Evolutionary conservation across 192 early-diverging fungal species (phyloP).

Genomic region (Glomus cerebriforme): DNA sequence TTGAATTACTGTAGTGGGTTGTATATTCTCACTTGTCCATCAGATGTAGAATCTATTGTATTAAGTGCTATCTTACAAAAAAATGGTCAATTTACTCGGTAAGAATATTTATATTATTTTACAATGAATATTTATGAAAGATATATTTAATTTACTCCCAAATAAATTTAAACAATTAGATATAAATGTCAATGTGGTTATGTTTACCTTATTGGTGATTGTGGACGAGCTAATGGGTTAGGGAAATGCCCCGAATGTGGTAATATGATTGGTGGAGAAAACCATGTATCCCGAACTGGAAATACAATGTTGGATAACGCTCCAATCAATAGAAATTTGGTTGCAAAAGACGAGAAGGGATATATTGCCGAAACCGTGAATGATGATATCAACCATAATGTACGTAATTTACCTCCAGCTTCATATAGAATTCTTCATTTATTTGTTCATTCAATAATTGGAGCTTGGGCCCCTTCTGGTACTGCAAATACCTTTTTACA

Average conservation of each 20-base stretch:
- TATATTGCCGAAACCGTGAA: conserved; percentile 17
- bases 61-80: not conserved
- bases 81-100: not conserved
- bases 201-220: conserved; percentile 25
- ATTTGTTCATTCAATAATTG: conserved; percentile 35
- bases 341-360: not conserved
- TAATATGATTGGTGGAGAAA: not conserved
- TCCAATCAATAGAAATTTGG: not conserved
- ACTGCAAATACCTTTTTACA: not conserved
- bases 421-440: conserved; percentile 33
- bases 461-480: not conserved
- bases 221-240: not conserved
- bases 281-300: not conserved
- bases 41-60: not conserved
- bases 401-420: conserved; percentile 21
- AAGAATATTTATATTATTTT: not conserved
- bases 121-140: not conserved
- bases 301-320: conserved; percentile 6
- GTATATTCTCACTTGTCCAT: conserved; percentile 15
- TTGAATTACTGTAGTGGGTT: not conserved
- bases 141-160: not conserved
- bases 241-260: conserved; percentile 23
- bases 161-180: not conserved
- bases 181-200: conserved; percentile 33
- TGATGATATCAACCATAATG: not conserved